phyloP scores from a whole-genome alignment of 2,329 filamentous ascomycete species.

The Aureobasidium sp. region DNA sequence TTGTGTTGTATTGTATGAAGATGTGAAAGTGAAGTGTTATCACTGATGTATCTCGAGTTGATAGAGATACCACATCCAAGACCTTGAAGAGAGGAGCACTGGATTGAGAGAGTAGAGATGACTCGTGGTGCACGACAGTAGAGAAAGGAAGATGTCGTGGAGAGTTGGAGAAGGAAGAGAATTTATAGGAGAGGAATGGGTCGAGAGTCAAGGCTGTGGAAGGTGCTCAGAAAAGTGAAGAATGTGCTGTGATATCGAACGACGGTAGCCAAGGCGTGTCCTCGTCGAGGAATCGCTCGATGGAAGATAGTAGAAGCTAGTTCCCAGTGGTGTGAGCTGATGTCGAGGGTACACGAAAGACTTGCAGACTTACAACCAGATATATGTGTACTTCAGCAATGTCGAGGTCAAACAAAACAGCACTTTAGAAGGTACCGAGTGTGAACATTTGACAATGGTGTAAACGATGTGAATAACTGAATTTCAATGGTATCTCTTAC shows the following conservation, averaged over 20 bases:
- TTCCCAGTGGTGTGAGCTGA: not conserved
- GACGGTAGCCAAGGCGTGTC: not conserved
- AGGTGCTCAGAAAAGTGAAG: not conserved
- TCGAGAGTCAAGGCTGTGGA: not conserved
- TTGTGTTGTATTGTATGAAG: too few relatives aligned
- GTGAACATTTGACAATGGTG: too few relatives aligned
- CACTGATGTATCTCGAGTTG: too few relatives aligned
- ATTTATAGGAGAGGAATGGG: not conserved
- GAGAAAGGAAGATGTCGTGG: too few relatives aligned
- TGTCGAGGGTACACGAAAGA: not conserved
- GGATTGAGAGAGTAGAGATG: too few relatives aligned
- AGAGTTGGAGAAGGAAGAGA: too few relatives aligned
- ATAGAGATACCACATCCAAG: too few relatives aligned
- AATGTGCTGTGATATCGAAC: not conserved
- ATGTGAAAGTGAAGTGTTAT: too few relatives aligned
- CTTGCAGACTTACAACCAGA: not conserved
- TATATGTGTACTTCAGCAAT: not conserved
- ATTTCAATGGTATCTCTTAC: not conserved
- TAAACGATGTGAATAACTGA: not conserved
- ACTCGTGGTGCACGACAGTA: too few relatives aligned
- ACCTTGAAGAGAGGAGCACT: too few relatives aligned
- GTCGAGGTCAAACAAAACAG: not conserved
- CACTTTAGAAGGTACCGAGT: not conserved
- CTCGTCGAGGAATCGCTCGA: not conserved
- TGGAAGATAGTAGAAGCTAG: not conserved